phyloP scores from a whole-genome alignment of 257 asterid species.

The Plectranthus barbatus region DNA sequence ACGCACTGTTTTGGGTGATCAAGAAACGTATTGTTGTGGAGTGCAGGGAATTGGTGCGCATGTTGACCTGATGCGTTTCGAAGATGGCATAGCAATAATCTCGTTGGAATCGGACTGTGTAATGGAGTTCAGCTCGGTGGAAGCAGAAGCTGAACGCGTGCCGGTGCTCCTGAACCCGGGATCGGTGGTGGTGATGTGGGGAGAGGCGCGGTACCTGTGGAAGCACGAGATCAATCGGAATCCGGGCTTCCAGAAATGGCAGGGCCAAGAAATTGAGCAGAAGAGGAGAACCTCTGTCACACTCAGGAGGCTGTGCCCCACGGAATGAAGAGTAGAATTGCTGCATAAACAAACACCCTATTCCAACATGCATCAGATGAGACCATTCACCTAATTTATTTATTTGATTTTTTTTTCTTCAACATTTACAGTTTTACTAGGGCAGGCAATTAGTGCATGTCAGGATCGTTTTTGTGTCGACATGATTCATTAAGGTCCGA shows the following conservation, averaged over 20 bases:
- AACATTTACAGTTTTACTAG: too few species aligned
- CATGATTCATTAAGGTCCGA: too few species aligned
- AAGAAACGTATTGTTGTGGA: not conserved
- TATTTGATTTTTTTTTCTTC: too few species aligned
- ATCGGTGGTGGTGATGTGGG: slow-evolving; percentile 72
- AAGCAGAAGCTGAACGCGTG: not conserved
- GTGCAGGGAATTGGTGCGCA: slow-evolving; percentile 82
- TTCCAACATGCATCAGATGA: too few species aligned
- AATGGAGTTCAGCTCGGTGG: slow-evolving; percentile 61
- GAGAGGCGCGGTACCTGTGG: slow-evolving; percentile 84
- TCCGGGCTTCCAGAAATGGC: slow-evolving; percentile 67
- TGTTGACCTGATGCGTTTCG: slow-evolving; percentile 84
- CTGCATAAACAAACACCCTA: too few species aligned
- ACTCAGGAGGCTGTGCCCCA: slow-evolving; percentile 50
- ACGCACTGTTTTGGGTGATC: too few species aligned
- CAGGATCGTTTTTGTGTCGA: too few species aligned
- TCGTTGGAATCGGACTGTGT: slow-evolving; percentile 74
- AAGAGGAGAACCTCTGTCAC: slow-evolving; percentile 68
- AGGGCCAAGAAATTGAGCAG: slow-evolving; percentile 55
- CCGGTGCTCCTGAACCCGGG: slow-evolving; percentile 69
- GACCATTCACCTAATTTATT: too few species aligned
- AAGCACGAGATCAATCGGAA: slow-evolving; percentile 81
- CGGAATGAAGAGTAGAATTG: not conserved
- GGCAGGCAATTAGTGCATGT: too few species aligned
- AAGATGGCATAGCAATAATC: slow-evolving; percentile 80